Conservation (phyloP, 2,329 filamentous ascomycete species). For the Aspergillus felis region DNA sequence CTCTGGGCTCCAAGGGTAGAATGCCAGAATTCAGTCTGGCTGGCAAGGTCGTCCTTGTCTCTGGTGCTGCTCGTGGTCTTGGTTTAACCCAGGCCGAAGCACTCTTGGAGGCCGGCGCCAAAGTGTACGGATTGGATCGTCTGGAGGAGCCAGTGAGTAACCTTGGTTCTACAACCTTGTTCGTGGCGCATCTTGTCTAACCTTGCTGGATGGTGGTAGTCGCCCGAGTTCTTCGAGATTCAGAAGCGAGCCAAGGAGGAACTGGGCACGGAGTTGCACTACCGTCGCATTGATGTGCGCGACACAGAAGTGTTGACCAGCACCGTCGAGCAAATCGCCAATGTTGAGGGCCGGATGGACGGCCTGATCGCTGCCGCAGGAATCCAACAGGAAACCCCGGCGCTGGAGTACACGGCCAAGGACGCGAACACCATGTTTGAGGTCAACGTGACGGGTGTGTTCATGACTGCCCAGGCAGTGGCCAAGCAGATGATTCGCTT, state of each 20-base stretch:
- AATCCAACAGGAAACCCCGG: slow-evolving; percentile 74
- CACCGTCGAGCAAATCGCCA: slow-evolving; percentile 65
- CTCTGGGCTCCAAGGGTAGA: slow-evolving; percentile 31
- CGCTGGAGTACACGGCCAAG: slow-evolving; percentile 69
- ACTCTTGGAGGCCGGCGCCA: slow-evolving; percentile 70
- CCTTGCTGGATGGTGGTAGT: slow-evolving; percentile 23
- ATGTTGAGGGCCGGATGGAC: slow-evolving; percentile 68
- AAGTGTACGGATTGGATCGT: slow-evolving; percentile 44
- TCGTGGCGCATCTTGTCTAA: background rate
- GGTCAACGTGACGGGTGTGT: slow-evolving; percentile 58
- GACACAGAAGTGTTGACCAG: slow-evolving; percentile 65
- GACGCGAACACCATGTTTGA: slow-evolving; percentile 62
- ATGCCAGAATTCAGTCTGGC: slow-evolving; percentile 73
- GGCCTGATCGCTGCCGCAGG: slow-evolving; percentile 72
- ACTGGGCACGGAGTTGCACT: slow-evolving; percentile 65
- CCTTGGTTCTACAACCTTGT: background rate
- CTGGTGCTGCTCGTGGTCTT: slow-evolving; percentile 67
- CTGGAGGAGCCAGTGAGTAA: slow-evolving; percentile 35
- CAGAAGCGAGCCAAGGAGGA: slow-evolving; percentile 60
- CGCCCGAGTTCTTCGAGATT: slow-evolving; percentile 61
- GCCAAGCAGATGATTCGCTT: slow-evolving; percentile 62
- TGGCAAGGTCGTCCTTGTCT: slow-evolving; percentile 67
- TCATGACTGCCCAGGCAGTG: slow-evolving; percentile 62
- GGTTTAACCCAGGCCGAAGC: slow-evolving; percentile 72
- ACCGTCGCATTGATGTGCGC: slow-evolving; percentile 76